These are phyloP conservation scores for Coniferiporia weirii DNA, from an alignment of 1,284 basidiomycete genomes.

Conservation along the genomic window DNA sequence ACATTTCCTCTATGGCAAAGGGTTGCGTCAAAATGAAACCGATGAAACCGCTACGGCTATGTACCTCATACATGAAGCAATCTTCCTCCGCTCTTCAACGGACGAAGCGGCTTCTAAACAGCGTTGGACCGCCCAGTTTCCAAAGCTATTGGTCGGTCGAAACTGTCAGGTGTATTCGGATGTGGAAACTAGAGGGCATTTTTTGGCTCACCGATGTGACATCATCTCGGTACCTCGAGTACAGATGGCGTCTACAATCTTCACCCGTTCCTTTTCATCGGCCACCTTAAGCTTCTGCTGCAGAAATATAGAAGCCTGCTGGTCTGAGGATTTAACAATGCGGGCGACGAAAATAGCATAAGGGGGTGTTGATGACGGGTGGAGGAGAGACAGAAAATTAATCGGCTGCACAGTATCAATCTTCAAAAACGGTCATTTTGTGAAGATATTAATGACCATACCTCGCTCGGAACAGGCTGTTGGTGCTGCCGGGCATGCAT, in stretches of 20 bases:
- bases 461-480: conserved; percentile 2
- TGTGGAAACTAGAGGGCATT: no score
- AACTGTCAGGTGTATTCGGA: conserved; percentile 8
- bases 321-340: conserved; percentile 80
- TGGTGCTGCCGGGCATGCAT: conserved; percentile 9
- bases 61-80: conserved; percentile 76
- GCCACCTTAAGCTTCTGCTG: conserved; percentile 84
- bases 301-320: conserved; percentile 82
- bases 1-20: conserved; percentile 60
- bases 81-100: conserved; percentile 67
- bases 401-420: conserved; percentile 52
- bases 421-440: neutral
- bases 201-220: conserved; percentile 59
- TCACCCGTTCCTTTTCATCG: conserved; percentile 65
- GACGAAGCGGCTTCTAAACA: conserved; percentile 73
- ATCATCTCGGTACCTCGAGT: conserved; percentile 81
- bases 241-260: conserved; percentile 80
- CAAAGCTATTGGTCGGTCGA: conserved; percentile 48
- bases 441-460: neutral
- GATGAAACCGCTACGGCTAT: conserved; percentile 16
- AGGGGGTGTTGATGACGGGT: conserved; percentile 75
- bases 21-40: neutral
- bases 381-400: conserved; percentile 76
- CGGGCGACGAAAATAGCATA: conserved; percentile 74
- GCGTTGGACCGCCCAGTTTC: conserved; percentile 82